Base-by-base conservation (phyloP, 768 basidiomycete species). In the Mycena vitilis region DNA sequence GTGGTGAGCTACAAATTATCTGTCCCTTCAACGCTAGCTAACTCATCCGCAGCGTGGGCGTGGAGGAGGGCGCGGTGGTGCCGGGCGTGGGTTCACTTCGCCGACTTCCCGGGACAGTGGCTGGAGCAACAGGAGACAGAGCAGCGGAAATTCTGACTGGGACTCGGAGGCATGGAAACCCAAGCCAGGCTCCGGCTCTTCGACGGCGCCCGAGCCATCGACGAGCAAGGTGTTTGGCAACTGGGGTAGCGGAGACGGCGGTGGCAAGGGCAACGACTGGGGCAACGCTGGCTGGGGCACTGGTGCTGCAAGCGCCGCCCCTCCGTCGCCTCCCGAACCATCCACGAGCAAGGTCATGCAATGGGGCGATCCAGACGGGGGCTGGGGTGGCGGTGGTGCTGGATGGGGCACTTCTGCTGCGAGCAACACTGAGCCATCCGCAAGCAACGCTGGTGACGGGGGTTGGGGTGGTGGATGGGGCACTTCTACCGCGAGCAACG, bases 51-150 rank as follows among this genome's bases (percentile, higher is more conserved):
- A 15, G 8, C 36, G 25, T n/a, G 20, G 38, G 15, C 57, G 62
- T 1, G 63, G 59, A 10, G 30, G 68, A 10, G 59, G 68, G 5
- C 52, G 63, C n/a, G 63, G 68, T 20, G 16, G 47, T 20, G 52
- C 30, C 40, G 40, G 40, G 40, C 11, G 48, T 9, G 30, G 49
- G 52, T 55, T 60, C 15, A 36, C 15, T 7, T 40, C 47, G 15
- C 56, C 57, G 11, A 22, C n/a, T n/a, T 22, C 68, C 18, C 62
- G 68, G 4, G 68, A 69, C 25, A 56, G 34, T 20, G 68, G 68
- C 11, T 69, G 58, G 68, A n/a, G 15, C 18, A n/a, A 15, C 23
- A 42, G 34, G n/a, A 47, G 59, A 34, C 23, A n/a, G 37, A 65
- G 65, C 23, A 25, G 18, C n/a, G 45, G 25, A 48, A 65, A 47